Base-by-base conservation (phyloP, 305 asterid species). In the Ilex paraguariensis region DNA sequence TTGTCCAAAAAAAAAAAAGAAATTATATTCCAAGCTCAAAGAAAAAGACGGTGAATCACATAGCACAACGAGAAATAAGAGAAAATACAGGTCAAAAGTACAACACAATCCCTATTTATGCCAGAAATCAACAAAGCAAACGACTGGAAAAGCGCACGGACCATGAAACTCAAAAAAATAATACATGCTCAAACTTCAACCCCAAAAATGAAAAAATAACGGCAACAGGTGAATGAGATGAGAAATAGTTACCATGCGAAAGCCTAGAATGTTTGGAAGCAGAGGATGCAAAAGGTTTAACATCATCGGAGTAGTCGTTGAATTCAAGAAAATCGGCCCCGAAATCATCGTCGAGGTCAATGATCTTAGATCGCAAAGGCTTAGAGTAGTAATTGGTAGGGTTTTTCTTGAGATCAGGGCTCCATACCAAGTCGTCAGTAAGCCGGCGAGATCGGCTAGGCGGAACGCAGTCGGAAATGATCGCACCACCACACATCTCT, bases 401-500 rank as follows among this genome's bases (percentile, higher is more conserved):
- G 40, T 66, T 72, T 65, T 67, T 84, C 83, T 70, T 76, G 73
- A 56, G 62, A 32, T 58, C 57, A 78, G 81, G 51, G 78, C 67
- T 58, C 75, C 77, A n/a, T 62, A 54, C 62, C 70, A 60, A 7
- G 96, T 97, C 97, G 95, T 87, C 0, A 89, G 82, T 77, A 85
- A 65, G 16, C 87, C 90, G 33, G 97, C 88, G 15, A 95, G 82
- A 55, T 45, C 82, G 80, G 84, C 59, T 79, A 73, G 97, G 91
- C 67, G 78, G 67, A 49, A 68, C 61, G 15, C 64, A 57, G 30
- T 84, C 96, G 51, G 97, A 80, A 40, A 92, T 87, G 44, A 89
- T 85, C 31, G 98, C 88, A 70, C 98, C 98, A 10, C 97, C 95
- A 78, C 96, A 92, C 97, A 89, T 79, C 30, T n/a, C 56, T 52